Evolutionary conservation across 164 flowering plant species (phyloP), one percentile per base, ranked within the genome.

Genomic region (Sedum album): DNA sequence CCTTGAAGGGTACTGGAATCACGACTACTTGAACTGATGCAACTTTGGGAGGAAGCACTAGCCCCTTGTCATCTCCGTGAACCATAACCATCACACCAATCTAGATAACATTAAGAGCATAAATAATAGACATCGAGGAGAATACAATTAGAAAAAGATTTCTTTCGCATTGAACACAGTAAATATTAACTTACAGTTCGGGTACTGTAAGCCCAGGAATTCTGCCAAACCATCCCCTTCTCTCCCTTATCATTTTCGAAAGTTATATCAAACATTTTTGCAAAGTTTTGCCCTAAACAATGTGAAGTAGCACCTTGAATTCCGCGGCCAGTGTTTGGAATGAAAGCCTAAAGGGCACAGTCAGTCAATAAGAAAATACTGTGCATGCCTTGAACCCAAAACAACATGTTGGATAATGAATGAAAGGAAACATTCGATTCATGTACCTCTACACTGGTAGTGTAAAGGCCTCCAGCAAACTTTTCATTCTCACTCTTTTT

Each of bases 231-330:
- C 97, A 86, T 87, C 35, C 78, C 82, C 74, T 78, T 88, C 74
- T 86, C 94, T 60, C 97, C 94, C 73, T 88, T 95, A 72, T 90
- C 97, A 74, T 92, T 85, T 74, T 95, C 97, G 77, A 86, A 95
- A 65, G 78, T 84, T 21, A 95, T 95, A 55, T 92, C 97, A 83
- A 92, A 92, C 97, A 92, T 92, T 69, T 92, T 92, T 30, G 99
- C 93, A 77, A 95, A 95, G 79, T 92, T 95, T 74, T 95, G 99
- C 33, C 99, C 99, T 71, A 95, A 78, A 73, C 99, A 92, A 79
- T 95, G 97, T 10, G 99, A 95, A 31, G 97, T 92, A 33, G 99
- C 99, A 70, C 97, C 99, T 84, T 95, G 99, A 61, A 95, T 72
- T 60, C 96, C 97, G 75, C 97, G 96, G 25, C 99, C 99, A 67